phyloP scores from a whole-genome alignment of 805 yeast species.

The Saturnispora kantuleensis region DNA sequence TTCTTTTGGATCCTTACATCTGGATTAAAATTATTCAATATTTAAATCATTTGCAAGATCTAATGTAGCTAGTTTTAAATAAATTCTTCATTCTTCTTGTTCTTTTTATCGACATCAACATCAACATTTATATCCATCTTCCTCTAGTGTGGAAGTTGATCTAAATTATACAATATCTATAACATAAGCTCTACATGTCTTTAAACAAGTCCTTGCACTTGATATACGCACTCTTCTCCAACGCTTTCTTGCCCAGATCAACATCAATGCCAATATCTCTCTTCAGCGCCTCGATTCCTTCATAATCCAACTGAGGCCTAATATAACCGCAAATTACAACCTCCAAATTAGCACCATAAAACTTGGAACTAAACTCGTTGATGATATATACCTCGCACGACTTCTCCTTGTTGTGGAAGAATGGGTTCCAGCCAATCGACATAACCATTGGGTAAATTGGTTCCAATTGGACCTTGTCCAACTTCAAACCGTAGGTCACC shows the following conservation, averaged over 20 bases:
- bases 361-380: constrained; percentile 54
- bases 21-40: too few species aligned
- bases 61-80: too few species aligned
- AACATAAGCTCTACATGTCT: neutral
- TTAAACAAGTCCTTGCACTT: constrained; percentile 19
- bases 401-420: constrained; percentile 66
- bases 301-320: constrained; percentile 83
- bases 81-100: neutral
- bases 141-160: neutral
- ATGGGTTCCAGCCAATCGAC: constrained; percentile 96
- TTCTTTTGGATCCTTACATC: too few species aligned
- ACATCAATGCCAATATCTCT: constrained; percentile 79
- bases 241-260: constrained; percentile 45
- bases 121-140: neutral
- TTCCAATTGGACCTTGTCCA: constrained; percentile 35
- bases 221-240: constrained; percentile 35
- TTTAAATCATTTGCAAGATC: too few species aligned
- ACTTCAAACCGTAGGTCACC: constrained; percentile 50
- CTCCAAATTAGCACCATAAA: constrained; percentile 73
- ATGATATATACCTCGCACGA: constrained; percentile 84
- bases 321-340: constrained; percentile 77
- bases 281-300: constrained; percentile 71
- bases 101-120: neutral
- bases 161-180: neutral
- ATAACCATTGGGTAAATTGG: constrained; percentile 73